Base-by-base conservation (phyloP, 192 early-diverging fungal genomes). In the Entomortierella lignicola region DNA sequence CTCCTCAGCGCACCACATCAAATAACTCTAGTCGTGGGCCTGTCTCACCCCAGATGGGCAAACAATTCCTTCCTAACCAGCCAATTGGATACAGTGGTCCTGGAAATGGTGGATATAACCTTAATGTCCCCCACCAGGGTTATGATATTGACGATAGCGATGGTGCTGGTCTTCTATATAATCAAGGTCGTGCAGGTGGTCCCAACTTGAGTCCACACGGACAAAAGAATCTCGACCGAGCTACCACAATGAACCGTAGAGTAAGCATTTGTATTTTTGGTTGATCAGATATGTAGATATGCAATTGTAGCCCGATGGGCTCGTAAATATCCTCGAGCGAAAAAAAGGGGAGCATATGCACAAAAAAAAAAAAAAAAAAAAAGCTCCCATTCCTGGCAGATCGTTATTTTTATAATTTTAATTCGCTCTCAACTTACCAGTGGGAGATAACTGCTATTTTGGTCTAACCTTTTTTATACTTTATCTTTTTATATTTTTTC, bases 231-330 rank as follows among this genome's bases (percentile, higher is more conserved):
- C 75, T 79, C 37, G 75, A 79, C 42, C 51, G 75, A 39, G 51
- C 60, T n/a, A 51, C 75, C 20, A 79, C 75, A 2, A 69, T 79
- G 75, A 70, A 69, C 55, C 75, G 75, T 66, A 64, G 75, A 47
- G 75, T 79, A 60, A 48, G 75, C 68, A 34, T 29, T 20, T 37
- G 25, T 48, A 15, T 25, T n/a, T n/a, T n/a, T n/a, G n/a, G n/a
- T n/a, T n/a, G n/a, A n/a, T n/a, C n/a, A n/a, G n/a, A n/a, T n/a
- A n/a, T n/a, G n/a, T n/a, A n/a, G n/a, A n/a, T n/a, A n/a, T n/a
- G n/a, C 55, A 8, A 29, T 32, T 17, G 23, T 50, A 8, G n/a
- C n/a, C n/a, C n/a, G n/a, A n/a, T n/a, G n/a, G n/a, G n/a, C n/a
- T n/a, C n/a, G n/a, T n/a, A n/a, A n/a, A n/a, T n/a, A n/a, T n/a